Percentiles rank a stretch among this genome's conserved stretches.
Conservation (phyloP, 139 green algal genomes). For the Volvox reticuliferus region DNA sequence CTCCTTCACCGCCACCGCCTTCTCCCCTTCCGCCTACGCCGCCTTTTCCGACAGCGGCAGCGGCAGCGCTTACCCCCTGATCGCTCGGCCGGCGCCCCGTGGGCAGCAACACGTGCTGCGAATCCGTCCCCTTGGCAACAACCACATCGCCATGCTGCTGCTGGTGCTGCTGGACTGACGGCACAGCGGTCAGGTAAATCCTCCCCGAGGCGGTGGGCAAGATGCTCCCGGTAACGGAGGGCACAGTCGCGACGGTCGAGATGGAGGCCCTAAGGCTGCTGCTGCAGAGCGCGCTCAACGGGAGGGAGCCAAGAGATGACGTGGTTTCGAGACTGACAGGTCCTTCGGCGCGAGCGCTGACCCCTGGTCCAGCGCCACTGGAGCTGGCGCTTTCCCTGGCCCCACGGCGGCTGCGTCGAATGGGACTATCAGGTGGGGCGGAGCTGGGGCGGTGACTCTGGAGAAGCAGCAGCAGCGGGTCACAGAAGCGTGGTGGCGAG, state of each 20-base stretch:
- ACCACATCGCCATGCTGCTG: neutral
- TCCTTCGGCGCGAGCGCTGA: neutral
- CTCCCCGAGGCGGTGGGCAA: neutral
- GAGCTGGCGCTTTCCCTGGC: neutral
- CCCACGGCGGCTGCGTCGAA: neutral
- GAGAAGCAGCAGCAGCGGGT: neutral
- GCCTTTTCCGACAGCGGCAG: neutral
- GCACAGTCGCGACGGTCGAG: neutral
- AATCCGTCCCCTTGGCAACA: neutral
- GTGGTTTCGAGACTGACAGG: neutral
- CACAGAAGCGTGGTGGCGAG: neutral
- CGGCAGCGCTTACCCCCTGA: neutral
- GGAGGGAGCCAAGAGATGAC: neutral
- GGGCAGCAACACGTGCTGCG: neutral
- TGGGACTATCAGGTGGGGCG: neutral
- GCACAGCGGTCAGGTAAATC: too few species aligned
- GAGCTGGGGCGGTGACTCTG: conserved; percentile 22
- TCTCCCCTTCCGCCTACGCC: neutral
- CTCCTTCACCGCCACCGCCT: neutral
- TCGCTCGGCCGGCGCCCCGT: neutral
- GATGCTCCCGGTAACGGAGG: neutral
- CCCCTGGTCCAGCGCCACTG: neutral
- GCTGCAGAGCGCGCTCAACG: neutral
- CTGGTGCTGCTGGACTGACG: too few species aligned
- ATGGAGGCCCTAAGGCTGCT: neutral